phyloP scores from a whole-genome alignment of 768 basidiomycete genomes.

The Phanerochaete carnosa region DNA sequence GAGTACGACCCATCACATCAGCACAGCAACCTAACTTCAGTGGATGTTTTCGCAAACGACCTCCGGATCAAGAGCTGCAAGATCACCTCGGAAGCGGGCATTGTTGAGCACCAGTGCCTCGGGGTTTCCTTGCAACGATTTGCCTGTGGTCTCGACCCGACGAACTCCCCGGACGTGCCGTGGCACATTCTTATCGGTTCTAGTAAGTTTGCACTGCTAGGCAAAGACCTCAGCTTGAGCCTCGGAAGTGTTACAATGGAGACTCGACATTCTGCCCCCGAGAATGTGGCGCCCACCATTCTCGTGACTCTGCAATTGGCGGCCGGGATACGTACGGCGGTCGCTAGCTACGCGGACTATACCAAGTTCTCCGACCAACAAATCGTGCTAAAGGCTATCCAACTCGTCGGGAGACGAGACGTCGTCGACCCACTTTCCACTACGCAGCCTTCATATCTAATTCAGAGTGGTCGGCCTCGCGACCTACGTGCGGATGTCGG shows the following conservation, averaged over 20 bases:
- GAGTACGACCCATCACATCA: background rate
- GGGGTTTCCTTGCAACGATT: background rate
- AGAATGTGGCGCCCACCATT: conserved; percentile 18
- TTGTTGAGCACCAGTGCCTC: background rate
- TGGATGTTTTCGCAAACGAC: background rate
- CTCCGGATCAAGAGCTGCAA: background rate
- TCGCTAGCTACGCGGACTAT: background rate
- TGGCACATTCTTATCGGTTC: conserved; percentile 16
- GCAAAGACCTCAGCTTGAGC: conserved; percentile 17
- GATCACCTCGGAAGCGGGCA: background rate
- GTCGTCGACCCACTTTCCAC: conserved; percentile 76
- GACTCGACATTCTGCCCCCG: conserved; percentile 29
- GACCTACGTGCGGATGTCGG: conserved; percentile 61
- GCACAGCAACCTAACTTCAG: background rate
- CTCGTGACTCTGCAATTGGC: background rate
- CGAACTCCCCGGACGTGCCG: background rate
- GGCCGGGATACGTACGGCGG: background rate
- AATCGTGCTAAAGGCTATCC: conserved; percentile 48
- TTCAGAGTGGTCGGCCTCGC: conserved; percentile 71
- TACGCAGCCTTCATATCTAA: conserved; percentile 79
- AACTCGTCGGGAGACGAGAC: conserved; percentile 44
- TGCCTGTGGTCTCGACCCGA: background rate
- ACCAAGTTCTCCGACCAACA: conserved; percentile 29
- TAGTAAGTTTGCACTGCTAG: conserved; percentile 1
- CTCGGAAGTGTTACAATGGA: conserved; percentile 21